Conservation (phyloP, 2,329 filamentous ascomycete species). For the Aspergillus jensenii region DNA sequence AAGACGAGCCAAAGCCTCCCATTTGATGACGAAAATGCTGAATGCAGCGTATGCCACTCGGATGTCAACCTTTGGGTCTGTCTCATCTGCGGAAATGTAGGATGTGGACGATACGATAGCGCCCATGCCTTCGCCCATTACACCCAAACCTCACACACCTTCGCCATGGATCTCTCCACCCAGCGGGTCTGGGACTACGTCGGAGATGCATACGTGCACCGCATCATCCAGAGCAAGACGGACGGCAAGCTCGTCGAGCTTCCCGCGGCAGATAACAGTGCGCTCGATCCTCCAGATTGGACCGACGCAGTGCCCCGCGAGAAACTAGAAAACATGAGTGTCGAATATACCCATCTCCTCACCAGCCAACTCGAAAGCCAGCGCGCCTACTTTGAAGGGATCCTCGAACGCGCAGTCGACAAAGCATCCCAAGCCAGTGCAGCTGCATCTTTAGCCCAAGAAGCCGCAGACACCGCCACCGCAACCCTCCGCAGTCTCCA, state of each 20-base stretch:
- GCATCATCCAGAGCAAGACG: constrained; percentile 88
- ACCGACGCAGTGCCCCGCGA: constrained; percentile 52
- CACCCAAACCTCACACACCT: constrained; percentile 85
- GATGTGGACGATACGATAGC: constrained; percentile 90
- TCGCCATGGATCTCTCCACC: constrained; percentile 86
- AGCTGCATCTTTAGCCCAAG: constrained; percentile 52
- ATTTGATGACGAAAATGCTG: constrained; percentile 54
- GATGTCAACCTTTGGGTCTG: constrained; percentile 90
- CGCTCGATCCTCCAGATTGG: constrained; percentile 44
- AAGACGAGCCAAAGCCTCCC: constrained; percentile 48
- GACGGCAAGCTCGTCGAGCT: constrained; percentile 91
- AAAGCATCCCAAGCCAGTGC: constrained; percentile 76
- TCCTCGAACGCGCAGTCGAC: constrained; percentile 83
- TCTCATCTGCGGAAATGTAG: constrained; percentile 86
- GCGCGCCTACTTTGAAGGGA: constrained; percentile 88
- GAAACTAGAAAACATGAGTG: constrained; percentile 74
- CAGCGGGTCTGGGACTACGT: constrained; percentile 99
- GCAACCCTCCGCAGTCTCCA: constrained; percentile 58
- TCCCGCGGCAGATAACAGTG: constrained; percentile 57
- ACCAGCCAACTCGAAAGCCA: constrained; percentile 92
- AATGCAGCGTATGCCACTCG: constrained; percentile 80
- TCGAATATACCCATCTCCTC: constrained; percentile 92
- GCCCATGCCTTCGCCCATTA: constrained; percentile 93
- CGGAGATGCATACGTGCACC: constrained; percentile 92
- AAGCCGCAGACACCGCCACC: constrained; percentile 63